These are phyloP conservation scores for Puccinia hordei DNA, from an alignment of 1,284 basidiomycete species.

Conservation along the genomic window DNA sequence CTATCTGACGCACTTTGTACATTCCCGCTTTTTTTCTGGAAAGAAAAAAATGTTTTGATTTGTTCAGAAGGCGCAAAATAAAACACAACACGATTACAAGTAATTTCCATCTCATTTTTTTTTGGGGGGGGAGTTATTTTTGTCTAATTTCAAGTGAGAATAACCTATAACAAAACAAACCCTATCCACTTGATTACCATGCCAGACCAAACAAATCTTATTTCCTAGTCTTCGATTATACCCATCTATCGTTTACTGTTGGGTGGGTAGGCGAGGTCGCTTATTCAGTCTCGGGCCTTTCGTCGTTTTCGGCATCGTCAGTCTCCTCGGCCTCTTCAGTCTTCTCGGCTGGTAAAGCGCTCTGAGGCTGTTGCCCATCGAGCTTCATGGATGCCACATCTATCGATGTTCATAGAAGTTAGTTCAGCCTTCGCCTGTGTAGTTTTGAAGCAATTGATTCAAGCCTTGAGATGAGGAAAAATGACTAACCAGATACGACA, in stretches of 20 bases:
- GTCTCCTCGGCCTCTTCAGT: neutral
- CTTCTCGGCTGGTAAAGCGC: neutral
- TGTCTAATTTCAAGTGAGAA: no score
- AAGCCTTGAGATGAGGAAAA: neutral
- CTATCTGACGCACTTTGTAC: no score
- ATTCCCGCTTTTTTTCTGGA: no score
- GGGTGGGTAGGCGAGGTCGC: neutral
- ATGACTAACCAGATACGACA: constrained; percentile 25
- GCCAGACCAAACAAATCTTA: neutral
- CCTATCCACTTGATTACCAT: no score
- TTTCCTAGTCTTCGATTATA: neutral
- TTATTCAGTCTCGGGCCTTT: neutral
- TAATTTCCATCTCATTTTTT: constrained; percentile 7
- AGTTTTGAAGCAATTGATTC: neutral
- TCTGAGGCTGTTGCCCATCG: neutral
- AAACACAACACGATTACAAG: constrained; percentile 10
- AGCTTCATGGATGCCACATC: constrained; percentile 8
- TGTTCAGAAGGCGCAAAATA: neutral
- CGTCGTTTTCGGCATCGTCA: neutral
- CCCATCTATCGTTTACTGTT: neutral
- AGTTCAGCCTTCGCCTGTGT: neutral
- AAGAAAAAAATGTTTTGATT: no score
- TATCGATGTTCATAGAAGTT: neutral
- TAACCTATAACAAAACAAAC: neutral
- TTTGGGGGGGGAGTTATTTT: neutral